Evolutionary conservation across 805 yeast species (phyloP).

Genomic region (Starmera quercuum): DNA sequence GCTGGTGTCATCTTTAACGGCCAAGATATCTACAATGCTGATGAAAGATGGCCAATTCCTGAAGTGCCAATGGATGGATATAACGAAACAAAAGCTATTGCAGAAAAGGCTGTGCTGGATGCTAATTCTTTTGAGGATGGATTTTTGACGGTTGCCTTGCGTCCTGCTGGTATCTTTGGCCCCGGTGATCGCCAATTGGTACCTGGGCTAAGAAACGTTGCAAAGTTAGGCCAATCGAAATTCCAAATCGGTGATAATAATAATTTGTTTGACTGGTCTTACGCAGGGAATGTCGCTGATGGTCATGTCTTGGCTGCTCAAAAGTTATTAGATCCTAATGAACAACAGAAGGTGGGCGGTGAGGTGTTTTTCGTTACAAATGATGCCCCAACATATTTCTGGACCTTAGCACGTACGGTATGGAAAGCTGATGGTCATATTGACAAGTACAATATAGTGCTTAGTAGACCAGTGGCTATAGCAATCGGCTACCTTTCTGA

Average conservation of each 20-base stretch:
- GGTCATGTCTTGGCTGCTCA: constrained; percentile 91
- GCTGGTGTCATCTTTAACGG: constrained; percentile 98
- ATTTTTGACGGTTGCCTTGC: constrained; percentile 72
- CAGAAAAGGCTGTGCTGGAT: constrained; percentile 72
- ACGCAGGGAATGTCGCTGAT: constrained; percentile 97
- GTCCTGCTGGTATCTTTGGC: constrained; percentile 98
- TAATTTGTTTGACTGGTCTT: constrained; percentile 93
- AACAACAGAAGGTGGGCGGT: constrained; percentile 56
- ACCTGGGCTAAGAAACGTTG: constrained; percentile 83
- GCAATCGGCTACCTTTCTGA: constrained; percentile 77
- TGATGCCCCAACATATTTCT: constrained; percentile 90
- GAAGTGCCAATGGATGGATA: constrained; percentile 92
- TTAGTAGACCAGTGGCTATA: constrained; percentile 71
- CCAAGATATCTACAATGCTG: constrained; percentile 84
- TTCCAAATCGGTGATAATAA: constrained; percentile 93
- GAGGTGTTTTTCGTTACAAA: constrained; percentile 87
- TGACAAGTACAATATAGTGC: constrained; percentile 58
- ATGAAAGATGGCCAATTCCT: constrained; percentile 92
- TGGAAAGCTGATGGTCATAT: constrained; percentile 95
- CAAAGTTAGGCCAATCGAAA: constrained; percentile 77
- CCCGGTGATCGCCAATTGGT: constrained; percentile 97
- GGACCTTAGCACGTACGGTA: constrained; percentile 94
- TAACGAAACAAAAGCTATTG: constrained; percentile 89
- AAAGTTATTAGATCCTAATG: constrained; percentile 45
- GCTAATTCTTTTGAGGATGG: constrained; percentile 54